Conservation (phyloP, 2,329 filamentous ascomycete species). For the Botryotinia convoluta region DNA sequence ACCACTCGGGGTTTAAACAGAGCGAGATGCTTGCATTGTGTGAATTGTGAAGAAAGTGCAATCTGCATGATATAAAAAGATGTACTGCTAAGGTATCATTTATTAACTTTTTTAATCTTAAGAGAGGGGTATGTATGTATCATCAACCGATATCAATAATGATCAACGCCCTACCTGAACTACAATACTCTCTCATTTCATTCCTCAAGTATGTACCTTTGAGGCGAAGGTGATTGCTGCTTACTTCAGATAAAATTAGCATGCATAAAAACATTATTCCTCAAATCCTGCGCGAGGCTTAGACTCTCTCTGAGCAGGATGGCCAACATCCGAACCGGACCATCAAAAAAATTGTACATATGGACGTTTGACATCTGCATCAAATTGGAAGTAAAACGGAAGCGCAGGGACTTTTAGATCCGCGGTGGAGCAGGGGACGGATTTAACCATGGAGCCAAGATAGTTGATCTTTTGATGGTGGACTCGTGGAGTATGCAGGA, state of each 20-base stretch:
- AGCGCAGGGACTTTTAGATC: conserved; percentile 1
- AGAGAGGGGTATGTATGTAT: conserved; percentile 5
- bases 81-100: background rate
- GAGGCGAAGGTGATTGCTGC: background rate
- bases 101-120: background rate
- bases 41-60: background rate
- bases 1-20: background rate
- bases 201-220: background rate
- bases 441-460: background rate
- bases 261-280: background rate
- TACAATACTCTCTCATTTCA: background rate
- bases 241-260: background rate
- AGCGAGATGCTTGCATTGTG: background rate
- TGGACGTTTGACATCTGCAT: conserved; percentile 15
- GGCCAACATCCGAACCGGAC: conserved; percentile 1
- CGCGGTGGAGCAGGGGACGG: background rate
- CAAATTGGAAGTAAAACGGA: conserved; percentile 2
- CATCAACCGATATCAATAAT: background rate
- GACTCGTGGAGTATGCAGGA: background rate
- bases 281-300: background rate
- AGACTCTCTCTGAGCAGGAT: background rate
- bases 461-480: background rate
- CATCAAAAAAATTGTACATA: background rate
- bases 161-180: background rate
- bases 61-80: background rate